phyloP scores from a whole-genome alignment of 163 green algal species.

The Volvox carteri region DNA sequence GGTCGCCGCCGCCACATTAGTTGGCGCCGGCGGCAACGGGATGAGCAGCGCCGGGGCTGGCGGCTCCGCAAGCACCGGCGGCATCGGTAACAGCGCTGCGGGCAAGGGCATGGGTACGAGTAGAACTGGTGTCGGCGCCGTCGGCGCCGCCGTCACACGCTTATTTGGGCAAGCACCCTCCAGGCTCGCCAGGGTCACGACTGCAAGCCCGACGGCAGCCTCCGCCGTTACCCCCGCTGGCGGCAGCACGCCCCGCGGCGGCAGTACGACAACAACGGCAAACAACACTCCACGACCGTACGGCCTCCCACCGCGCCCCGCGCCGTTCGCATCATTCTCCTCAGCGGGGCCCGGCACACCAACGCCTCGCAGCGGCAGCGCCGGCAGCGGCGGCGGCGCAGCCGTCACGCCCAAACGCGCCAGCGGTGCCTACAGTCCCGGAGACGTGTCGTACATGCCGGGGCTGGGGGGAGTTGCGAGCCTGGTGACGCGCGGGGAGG shows the following conservation, averaged over 20 bases:
- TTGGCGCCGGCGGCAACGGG: not conserved
- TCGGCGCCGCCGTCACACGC: not conserved
- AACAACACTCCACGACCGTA: not conserved
- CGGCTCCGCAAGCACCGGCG: not conserved
- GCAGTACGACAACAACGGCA: not conserved
- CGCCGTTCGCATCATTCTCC: not conserved
- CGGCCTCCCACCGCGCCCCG: constrained; percentile 25
- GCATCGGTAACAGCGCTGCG: not conserved
- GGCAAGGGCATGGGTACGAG: too few relatives aligned
- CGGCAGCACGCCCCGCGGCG: not conserved
- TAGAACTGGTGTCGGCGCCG: too few relatives aligned
- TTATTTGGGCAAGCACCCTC: not conserved
- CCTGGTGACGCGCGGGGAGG: constrained; percentile 17
- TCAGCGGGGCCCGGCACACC: not conserved
- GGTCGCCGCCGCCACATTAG: not conserved
- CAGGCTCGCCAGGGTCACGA: constrained; percentile 1
- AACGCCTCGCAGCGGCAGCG: not conserved
- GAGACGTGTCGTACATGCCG: constrained; percentile 15
- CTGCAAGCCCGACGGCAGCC: not conserved
- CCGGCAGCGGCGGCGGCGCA: not conserved
- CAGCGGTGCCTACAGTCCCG: constrained; percentile 26
- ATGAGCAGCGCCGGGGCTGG: not conserved
- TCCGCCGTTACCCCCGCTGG: not conserved
- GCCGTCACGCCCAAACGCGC: not conserved
- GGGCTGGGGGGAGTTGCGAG: not conserved